phyloP scores from a whole-genome alignment of 2,329 filamentous ascomycete species.

The Beauveria rudraprayagi region DNA sequence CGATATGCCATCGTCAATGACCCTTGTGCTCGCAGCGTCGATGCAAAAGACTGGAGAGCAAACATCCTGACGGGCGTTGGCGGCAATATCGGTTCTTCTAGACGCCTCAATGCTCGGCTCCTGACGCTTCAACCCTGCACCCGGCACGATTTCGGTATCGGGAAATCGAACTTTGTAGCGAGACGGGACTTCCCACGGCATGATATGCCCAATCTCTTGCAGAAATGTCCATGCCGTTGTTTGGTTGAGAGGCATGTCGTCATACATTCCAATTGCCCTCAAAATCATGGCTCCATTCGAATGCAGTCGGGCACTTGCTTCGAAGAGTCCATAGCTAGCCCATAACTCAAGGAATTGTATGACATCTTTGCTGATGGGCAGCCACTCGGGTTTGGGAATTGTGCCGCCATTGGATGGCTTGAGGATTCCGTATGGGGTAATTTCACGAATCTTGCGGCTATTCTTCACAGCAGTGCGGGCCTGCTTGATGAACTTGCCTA shows the following conservation, averaged over 20 bases:
- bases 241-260: constrained; percentile 31
- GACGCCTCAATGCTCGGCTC: constrained; percentile 26
- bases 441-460: constrained; percentile 40
- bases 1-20: constrained; percentile 76
- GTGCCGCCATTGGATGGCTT: constrained; percentile 21
- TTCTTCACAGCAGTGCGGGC: constrained; percentile 42
- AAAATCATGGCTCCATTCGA: constrained; percentile 58
- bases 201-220: constrained; percentile 65
- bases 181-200: constrained; percentile 61
- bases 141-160: constrained; percentile 33
- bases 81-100: constrained; percentile 35
- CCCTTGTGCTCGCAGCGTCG: constrained; percentile 55
- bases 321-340: constrained; percentile 50
- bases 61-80: constrained; percentile 43
- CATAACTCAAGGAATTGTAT: constrained; percentile 64
- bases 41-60: constrained; percentile 62
- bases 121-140: constrained; percentile 33
- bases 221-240: constrained; percentile 56
- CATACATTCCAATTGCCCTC: constrained; percentile 53
- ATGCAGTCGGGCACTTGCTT: constrained; percentile 43
- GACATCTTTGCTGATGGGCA: constrained; percentile 35
- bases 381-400: constrained; percentile 21
- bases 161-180: constrained; percentile 54
- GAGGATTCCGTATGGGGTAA: constrained; percentile 42
- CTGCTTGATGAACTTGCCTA: constrained; percentile 40